Conservation (phyloP, 768 basidiomycete species). For the Trichaptum fuscoviolaceum region DNA sequence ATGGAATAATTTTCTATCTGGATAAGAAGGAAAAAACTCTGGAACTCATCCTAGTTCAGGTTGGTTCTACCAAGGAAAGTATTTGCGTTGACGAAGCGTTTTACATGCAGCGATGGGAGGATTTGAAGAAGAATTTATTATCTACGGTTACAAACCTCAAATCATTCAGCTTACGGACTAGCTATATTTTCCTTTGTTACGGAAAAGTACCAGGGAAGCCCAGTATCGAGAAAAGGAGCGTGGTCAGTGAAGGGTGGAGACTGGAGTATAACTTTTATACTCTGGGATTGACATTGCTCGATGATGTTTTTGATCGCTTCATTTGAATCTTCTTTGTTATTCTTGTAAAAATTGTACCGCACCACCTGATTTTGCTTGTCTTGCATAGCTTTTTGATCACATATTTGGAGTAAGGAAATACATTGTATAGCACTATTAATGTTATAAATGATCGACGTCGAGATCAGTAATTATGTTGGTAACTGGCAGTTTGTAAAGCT, state of each 20-base stretch:
- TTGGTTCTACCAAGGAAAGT: background rate
- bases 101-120: background rate
- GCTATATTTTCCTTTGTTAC: background rate
- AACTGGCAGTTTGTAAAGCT: background rate
- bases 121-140: background rate
- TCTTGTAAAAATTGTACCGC: too few species aligned
- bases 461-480: background rate
- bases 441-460: background rate
- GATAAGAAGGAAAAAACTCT: background rate
- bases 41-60: background rate
- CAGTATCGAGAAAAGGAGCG: background rate
- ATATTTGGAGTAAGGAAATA: slow-evolving; percentile 38
- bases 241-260: background rate
- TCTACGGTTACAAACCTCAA: background rate
- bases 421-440: too few species aligned
- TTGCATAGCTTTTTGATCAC: too few species aligned
- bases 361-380: too few species aligned
- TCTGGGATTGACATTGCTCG: background rate
- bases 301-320: too few species aligned
- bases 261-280: background rate
- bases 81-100: background rate
- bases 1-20: background rate
- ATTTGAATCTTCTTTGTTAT: too few species aligned
- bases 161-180: background rate
- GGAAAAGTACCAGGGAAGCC: background rate